Evolutionary conservation across 75 land plant species (phyloP).

Genomic region (Selaginella tamariscina): DNA sequence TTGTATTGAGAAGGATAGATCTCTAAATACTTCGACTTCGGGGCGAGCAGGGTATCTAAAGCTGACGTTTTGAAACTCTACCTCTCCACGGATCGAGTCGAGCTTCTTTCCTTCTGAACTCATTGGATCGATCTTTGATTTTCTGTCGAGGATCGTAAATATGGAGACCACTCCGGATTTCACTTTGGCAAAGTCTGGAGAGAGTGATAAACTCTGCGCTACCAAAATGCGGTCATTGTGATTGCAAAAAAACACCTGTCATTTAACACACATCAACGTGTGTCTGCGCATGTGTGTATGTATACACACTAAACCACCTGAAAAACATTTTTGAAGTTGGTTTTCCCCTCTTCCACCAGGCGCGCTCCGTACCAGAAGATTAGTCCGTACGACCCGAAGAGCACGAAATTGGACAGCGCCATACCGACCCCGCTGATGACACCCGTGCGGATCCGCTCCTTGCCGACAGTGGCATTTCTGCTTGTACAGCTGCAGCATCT

Average conservation of each 20-base stretch:
- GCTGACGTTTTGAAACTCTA: constrained; percentile 56
- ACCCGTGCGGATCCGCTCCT: background rate
- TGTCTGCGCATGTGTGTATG: too few species aligned
- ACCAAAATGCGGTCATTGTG: constrained; percentile 48
- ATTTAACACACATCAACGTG: background rate
- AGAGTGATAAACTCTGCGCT: constrained; percentile 43
- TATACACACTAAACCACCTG: too few species aligned
- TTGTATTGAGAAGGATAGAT: constrained; percentile 38
- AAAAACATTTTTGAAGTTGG: constrained; percentile 4
- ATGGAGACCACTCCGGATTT: constrained; percentile 50
- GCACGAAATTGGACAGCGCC: background rate
- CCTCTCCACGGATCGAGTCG: constrained; percentile 37
- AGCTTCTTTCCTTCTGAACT: constrained; percentile 24
- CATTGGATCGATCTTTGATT: constrained; percentile 45
- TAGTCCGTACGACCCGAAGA: constrained; percentile 2
- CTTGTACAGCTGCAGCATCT: constrained; percentile 2
- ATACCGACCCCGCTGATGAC: background rate
- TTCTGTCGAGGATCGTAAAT: constrained; percentile 48
- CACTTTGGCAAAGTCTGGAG: constrained; percentile 54
- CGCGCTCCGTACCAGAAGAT: constrained; percentile 12
- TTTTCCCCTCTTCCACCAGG: constrained; percentile 5
- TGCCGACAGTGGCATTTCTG: background rate
- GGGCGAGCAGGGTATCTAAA: constrained; percentile 57
- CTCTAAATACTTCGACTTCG: constrained; percentile 39
- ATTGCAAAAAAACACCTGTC: constrained; percentile 74